Conservation (phyloP, 1,284 basidiomycete species). For the Sanghuangporus sanghuang region DNA sequence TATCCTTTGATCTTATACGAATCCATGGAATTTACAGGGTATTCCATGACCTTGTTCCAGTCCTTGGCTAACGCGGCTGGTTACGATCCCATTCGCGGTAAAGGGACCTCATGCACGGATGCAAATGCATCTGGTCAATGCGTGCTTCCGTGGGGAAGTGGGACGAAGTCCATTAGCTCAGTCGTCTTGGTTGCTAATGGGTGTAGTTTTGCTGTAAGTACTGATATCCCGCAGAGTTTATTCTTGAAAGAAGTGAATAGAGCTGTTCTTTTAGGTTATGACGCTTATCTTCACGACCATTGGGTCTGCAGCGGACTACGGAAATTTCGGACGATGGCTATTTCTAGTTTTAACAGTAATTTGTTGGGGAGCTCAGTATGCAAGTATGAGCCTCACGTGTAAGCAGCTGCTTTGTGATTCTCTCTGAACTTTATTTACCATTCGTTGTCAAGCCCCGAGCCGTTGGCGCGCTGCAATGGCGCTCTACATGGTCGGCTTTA, state of each 20-base stretch:
- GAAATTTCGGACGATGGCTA: conserved; percentile 73
- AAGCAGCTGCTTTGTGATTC: conserved; percentile 19
- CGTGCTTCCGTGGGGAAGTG: conserved; percentile 67
- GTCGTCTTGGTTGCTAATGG: conserved; percentile 74
- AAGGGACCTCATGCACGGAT: conserved; percentile 58
- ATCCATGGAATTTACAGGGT: conserved; percentile 28
- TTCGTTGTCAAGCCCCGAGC: conserved; percentile 41
- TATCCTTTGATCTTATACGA: neutral
- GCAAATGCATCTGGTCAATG: conserved; percentile 57
- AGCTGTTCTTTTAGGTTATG: conserved; percentile 48
- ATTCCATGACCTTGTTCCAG: conserved; percentile 71
- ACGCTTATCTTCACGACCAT: conserved; percentile 77
- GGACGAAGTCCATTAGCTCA: conserved; percentile 67
- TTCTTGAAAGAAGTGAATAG: neutral
- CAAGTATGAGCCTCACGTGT: conserved; percentile 69
- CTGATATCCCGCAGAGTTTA: conserved; percentile 12
- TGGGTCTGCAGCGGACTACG: conserved; percentile 79
- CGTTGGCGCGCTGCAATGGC: conserved; percentile 75
- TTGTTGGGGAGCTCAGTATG: conserved; percentile 78
- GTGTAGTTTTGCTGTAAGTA: conserved; percentile 63
- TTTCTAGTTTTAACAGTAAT: conserved; percentile 67
- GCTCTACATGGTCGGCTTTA: conserved; percentile 78
- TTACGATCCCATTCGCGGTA: conserved; percentile 59
- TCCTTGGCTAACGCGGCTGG: conserved; percentile 63
- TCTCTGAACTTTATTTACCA: neutral